These are phyloP conservation scores for Francoa sonchifolia DNA, from an alignment of 441 rosid species.

Conservation along the genomic window DNA sequence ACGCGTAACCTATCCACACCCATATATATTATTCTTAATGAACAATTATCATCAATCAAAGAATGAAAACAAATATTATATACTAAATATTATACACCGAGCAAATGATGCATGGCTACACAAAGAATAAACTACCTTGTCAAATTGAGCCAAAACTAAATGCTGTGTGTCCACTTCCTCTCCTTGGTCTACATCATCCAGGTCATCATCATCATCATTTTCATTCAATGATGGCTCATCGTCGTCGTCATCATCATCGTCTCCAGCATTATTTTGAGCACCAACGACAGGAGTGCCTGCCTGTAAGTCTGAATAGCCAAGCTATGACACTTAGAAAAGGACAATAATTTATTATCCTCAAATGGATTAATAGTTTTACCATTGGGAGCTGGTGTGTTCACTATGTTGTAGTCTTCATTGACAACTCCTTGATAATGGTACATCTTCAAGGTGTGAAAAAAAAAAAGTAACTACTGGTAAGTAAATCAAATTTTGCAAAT, in stretches of 20 bases:
- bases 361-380: constrained; percentile 31
- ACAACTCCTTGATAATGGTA: constrained; percentile 84
- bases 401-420: constrained; percentile 74
- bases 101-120: constrained; percentile 1
- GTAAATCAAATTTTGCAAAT: background rate
- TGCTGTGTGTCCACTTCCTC: constrained; percentile 91
- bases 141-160: constrained; percentile 93
- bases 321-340: constrained; percentile 3
- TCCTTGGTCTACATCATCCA: constrained; percentile 74
- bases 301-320: constrained; percentile 46
- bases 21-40: constrained; percentile 3
- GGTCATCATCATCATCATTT: constrained; percentile 78
- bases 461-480: constrained; percentile 2
- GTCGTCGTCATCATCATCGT: constrained; percentile 46
- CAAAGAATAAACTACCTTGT: constrained; percentile 45
- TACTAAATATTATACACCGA: too few relatives aligned
- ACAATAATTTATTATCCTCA: constrained; percentile 1
- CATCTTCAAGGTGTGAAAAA: constrained; percentile 36
- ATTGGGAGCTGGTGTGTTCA: constrained; percentile 79
- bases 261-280: constrained; percentile 34
- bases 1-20: constrained; percentile 66
- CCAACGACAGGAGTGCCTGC: constrained; percentile 61
- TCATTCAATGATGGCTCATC: constrained; percentile 86
- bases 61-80: background rate
- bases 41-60: background rate